Base-by-base conservation (phyloP, 768 basidiomycete species). In the Chalciporus sphaerocephalus region DNA sequence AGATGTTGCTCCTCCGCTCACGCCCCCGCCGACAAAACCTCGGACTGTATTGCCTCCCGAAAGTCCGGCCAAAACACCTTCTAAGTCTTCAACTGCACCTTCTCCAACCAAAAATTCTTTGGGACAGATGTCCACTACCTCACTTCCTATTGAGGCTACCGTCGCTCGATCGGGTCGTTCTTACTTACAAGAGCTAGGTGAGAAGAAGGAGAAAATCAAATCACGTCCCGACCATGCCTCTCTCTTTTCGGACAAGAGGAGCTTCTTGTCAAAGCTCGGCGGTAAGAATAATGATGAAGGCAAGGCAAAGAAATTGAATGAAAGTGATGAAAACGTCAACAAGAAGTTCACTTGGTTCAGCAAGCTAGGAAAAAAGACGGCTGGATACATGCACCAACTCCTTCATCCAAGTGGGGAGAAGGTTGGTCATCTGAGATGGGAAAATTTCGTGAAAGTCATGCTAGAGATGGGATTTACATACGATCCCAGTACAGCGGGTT, bases 361-460 rank as follows among this genome's bases (percentile, higher is more conserved):
- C 12, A 78, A 69, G 41, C 58, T 87, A 32, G 68, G 73, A 44
- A 84, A 80, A 67, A 87, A 76, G 64, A 75, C 83, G 4, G 69
- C 66, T 24, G 68, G 59, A 16, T 71, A 72, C 36, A 80, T 88
- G 82, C 79, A 82, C 38, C 82, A 85, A 60, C 64, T 90, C 6
- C 58, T 90, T 46, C 69, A 71, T 32, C 78, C 78, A 6, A 65
- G 74, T 27, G 72, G 77, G 22, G 79, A 79, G 39, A 79, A 72
- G 46, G 68, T 73, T 47, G 82, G 81, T 6, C 60, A 78, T 17
- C 80, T 92, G 82, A 83, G 83, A 49, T 90, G 89, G 89, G 85
- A 90, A 27, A 69, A 78, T 46, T 88, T 92, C 60, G 59, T 89
- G 25, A 85, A 80, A 72, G 89, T 87, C 28, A 87, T 91, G 87